phyloP scores from a whole-genome alignment of 2,329 filamentous ascomycete species.

The Aspergillus sp. region DNA sequence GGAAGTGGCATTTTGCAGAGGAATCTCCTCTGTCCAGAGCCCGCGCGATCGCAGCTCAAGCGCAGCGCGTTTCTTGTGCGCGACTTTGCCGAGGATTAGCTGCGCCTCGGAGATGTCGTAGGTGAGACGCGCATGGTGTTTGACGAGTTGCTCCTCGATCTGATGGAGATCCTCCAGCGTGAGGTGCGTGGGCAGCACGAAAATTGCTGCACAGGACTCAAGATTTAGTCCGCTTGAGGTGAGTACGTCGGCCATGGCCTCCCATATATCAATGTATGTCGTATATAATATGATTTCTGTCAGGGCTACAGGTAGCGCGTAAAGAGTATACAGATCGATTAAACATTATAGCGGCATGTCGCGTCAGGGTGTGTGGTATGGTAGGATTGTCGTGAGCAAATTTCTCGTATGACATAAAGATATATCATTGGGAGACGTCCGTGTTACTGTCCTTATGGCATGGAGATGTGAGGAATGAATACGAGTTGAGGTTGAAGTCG shows the following conservation, averaged over 20 bases:
- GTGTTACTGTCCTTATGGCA: no score
- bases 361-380: no score
- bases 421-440: no score
- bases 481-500: no score
- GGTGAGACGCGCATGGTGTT: conserved; percentile 58
- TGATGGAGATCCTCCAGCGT: conserved; percentile 59
- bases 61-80: conserved; percentile 65
- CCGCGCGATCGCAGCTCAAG: conserved; percentile 73
- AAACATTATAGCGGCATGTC: no score
- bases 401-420: no score
- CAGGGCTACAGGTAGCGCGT: no score
- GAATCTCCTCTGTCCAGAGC: conserved; percentile 48
- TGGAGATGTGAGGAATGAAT: no score
- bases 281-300: not conserved
- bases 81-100: conserved; percentile 71
- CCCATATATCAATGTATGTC: not conserved
- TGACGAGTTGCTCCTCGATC: conserved; percentile 62
- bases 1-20: not conserved
- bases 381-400: no score
- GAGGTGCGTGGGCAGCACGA: conserved; percentile 70
- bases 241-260: not conserved
- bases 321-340: no score
- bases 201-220: conserved; percentile 60
- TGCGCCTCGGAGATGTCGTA: conserved; percentile 69
- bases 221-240: conserved; percentile 20